A percentile compares a stretch with the other conserved stretches of the same genome.
phyloP scores from a whole-genome alignment of 371 early-diverging fungal genomes.

The Actinomucor elegans region DNA sequence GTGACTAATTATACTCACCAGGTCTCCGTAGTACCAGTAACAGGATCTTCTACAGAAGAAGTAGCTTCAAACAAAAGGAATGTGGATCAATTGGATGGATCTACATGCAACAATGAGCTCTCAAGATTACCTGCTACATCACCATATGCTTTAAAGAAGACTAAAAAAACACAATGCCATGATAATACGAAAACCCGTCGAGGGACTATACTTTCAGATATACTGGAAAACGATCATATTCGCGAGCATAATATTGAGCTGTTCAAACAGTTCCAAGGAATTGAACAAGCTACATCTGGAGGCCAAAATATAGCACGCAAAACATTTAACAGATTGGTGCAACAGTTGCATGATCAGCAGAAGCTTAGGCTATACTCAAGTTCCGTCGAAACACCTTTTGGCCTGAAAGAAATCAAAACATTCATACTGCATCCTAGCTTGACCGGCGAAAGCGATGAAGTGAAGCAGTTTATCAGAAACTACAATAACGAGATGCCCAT shows the following conservation, averaged over 20 bases:
- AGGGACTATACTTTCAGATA: slow-evolving; percentile 3
- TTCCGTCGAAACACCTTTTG: slow-evolving; percentile 1
- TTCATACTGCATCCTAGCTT: slow-evolving; percentile 12
- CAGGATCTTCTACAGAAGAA: too few species aligned
- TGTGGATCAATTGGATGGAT: too few species aligned
- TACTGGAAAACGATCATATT: slow-evolving; percentile 12
- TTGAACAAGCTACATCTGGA: neutral
- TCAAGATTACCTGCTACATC: too few species aligned
- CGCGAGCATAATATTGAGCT: neutral
- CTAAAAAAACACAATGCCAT: neutral
- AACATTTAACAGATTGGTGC: slow-evolving; percentile 4
- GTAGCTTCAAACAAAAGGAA: too few species aligned
- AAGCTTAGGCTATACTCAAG: slow-evolving; percentile 6
- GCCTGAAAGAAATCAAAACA: slow-evolving; percentile 13
- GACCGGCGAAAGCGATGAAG: slow-evolving; percentile 3
- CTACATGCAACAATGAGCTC: too few species aligned
- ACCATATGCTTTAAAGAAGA: neutral
- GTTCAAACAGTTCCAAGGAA: neutral
- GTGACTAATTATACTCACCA: too few species aligned
- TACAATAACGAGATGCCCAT: neutral
- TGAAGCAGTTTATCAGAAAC: slow-evolving; percentile 1
- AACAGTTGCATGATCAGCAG: slow-evolving; percentile 8
- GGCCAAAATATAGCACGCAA: slow-evolving; percentile 1
- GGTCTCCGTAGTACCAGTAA: too few species aligned
- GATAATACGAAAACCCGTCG: slow-evolving; percentile 10